These are phyloP conservation scores for Polychaeton citri DNA, from an alignment of 2,329 filamentous ascomycete genomes.

Conservation along the genomic window DNA sequence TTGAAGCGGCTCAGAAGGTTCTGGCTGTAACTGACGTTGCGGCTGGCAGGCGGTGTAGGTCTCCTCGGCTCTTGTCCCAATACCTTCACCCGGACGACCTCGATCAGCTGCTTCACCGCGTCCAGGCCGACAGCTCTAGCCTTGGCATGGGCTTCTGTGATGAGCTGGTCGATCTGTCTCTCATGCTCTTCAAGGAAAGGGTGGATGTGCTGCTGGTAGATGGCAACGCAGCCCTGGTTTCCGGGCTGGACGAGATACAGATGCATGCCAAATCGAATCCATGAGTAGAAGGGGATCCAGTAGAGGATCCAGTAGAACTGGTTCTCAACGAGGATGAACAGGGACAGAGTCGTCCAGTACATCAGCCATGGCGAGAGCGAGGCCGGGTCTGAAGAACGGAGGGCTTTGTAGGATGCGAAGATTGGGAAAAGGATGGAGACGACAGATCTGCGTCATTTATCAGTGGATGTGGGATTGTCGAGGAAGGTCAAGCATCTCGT, in stretches of 20 bases:
- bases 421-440: slow-evolving; percentile 87
- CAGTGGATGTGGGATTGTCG: slow-evolving; percentile 7
- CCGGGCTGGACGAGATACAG: slow-evolving; percentile 95
- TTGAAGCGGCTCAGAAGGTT: slow-evolving; percentile 74
- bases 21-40: slow-evolving; percentile 56
- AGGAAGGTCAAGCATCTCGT: slow-evolving; percentile 27
- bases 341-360: slow-evolving; percentile 93
- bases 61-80: slow-evolving; percentile 60
- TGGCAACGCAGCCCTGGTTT: slow-evolving; percentile 76
- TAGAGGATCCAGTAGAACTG: slow-evolving; percentile 77
- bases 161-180: slow-evolving; percentile 76
- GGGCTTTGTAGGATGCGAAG: slow-evolving; percentile 95
- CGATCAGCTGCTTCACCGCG: slow-evolving; percentile 32
- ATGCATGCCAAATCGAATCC: slow-evolving; percentile 74
- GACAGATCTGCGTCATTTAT: slow-evolving; percentile 48
- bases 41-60: slow-evolving; percentile 30
- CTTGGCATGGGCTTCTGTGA: slow-evolving; percentile 66
- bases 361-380: slow-evolving; percentile 95
- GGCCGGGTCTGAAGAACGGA: slow-evolving; percentile 80
- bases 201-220: slow-evolving; percentile 77
- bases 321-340: slow-evolving; percentile 68
- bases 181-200: slow-evolving; percentile 85
- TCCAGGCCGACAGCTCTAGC: slow-evolving; percentile 63
- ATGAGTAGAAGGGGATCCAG: slow-evolving; percentile 91
- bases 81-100: slow-evolving; percentile 56